Conservation (phyloP, 2,329 filamentous ascomycete species). For the Trichoderma guizhouense region DNA sequence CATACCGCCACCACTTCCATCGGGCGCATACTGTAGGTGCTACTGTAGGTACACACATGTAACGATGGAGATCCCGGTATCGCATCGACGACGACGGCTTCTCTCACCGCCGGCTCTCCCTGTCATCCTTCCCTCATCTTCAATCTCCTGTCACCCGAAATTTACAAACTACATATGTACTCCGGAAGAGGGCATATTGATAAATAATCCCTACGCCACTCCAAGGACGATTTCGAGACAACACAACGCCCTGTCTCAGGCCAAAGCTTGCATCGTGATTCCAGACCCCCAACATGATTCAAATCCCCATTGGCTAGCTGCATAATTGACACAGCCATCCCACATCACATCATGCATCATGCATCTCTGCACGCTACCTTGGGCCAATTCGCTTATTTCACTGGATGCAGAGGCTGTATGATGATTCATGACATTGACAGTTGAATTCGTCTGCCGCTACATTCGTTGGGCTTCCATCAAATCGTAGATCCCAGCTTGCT, state of each 20-base stretch:
- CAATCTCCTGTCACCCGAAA: not conserved
- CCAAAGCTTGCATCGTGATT: not conserved
- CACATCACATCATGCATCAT: constrained; percentile 9
- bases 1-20: not conserved
- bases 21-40: not conserved
- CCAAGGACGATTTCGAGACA: not conserved
- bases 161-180: not conserved
- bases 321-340: not conserved
- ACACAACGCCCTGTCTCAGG: not conserved
- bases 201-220: not conserved
- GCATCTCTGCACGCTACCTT: not conserved
- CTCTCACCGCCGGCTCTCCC: constrained; percentile 16
- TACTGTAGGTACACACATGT: not conserved
- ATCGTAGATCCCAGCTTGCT: not conserved
- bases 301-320: not conserved
- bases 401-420: not conserved
- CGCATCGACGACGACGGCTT: not conserved
- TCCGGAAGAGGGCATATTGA: not conserved
- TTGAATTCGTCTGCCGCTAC: not conserved
- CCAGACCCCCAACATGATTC: not conserved
- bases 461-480: not conserved
- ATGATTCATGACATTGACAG: not conserved
- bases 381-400: not conserved
- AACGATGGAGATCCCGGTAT: constrained; percentile 5
- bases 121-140: not conserved